Evolutionary conservation across 2,329 filamentous ascomycete genomes (phyloP).

Genomic region (Fusarium anthophilum): DNA sequence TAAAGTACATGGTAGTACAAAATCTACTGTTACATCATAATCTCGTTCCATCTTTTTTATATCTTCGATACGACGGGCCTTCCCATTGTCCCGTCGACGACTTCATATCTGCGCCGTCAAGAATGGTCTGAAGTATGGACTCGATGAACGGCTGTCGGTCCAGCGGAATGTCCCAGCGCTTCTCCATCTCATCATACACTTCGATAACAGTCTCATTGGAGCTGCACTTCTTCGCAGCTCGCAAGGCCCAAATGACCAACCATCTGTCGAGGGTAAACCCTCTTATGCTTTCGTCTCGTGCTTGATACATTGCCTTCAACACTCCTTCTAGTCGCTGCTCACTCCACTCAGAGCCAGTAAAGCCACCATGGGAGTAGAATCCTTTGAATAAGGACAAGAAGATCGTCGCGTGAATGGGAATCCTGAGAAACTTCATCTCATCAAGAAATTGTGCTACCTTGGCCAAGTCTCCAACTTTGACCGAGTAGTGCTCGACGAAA

Average conservation of each 20-base stretch:
- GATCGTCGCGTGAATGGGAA: slow-evolving; percentile 78
- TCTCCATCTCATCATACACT: slow-evolving; percentile 61
- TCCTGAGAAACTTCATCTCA: slow-evolving; percentile 78
- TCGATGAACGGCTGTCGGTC: slow-evolving; percentile 58
- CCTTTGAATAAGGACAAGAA: slow-evolving; percentile 86
- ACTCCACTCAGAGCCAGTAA: slow-evolving; percentile 75
- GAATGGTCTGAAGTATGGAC: slow-evolving; percentile 54
- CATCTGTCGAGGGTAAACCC: slow-evolving; percentile 65
- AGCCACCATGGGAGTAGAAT: slow-evolving; percentile 77
- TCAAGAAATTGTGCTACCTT: slow-evolving; percentile 76
- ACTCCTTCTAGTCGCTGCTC: slow-evolving; percentile 72
- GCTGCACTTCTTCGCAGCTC: slow-evolving; percentile 71
- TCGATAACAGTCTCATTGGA: slow-evolving; percentile 60
- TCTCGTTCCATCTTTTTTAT: slow-evolving; percentile 43
- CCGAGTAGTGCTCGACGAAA: slow-evolving; percentile 78
- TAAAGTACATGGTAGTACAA: slow-evolving; percentile 41
- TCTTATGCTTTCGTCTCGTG: slow-evolving; percentile 57
- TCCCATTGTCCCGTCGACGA: slow-evolving; percentile 40
- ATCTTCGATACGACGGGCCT: slow-evolving; percentile 33
- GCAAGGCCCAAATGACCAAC: slow-evolving; percentile 68
- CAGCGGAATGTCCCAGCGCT: slow-evolving; percentile 57
- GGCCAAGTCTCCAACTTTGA: slow-evolving; percentile 74
- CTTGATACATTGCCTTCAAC: slow-evolving; percentile 70
- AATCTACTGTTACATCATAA: slow-evolving; percentile 42
- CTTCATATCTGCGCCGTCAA: slow-evolving; percentile 48